Evolutionary conservation across 805 yeast genomes (phyloP), one percentile per base, ranked within the genome.

Genomic region (Vanderwaltozyma yarrowii): DNA sequence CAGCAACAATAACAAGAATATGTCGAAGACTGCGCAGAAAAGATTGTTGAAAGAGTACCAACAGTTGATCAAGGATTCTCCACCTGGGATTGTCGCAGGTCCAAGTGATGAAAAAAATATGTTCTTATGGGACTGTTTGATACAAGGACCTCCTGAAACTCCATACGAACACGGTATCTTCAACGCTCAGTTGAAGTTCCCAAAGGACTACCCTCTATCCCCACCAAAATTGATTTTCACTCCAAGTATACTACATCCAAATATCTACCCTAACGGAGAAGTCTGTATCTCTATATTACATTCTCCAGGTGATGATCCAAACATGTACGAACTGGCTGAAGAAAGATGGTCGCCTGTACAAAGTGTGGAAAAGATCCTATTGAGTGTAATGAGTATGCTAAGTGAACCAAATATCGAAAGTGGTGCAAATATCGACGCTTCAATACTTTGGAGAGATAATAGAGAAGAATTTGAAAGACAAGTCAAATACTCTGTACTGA

Each of bases 331-430:
- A 60, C 64, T 84, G 23, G 95, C 97, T 0, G 94, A 88, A 50
- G 98, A 92, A 63, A 69, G 98, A 47, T 92, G 98, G 98, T 83
- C 94, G 6, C 98, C 98, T 0, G 88, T 92, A 23, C 98, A 92
- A 60, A 83, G 94, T 56, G 88, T 92, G n/a, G 98, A 92, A 63
- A 92, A 92, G 71, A 92, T 92, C 43, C 66, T 92, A 44, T 64
- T 92, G 42, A 81, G 94, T 60, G 97, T 92, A 17, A 76, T 88
- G 71, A 83, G 95, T 52, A 88, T 92, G 96, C 69, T 92, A 43
- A 95, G 96, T 19, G 95, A 92, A 61, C 97, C 98, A 3, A 92
- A 92, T 55, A 80, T 84, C 24, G 96, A 89, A 60, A 82, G 94
- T 51, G 97, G 96, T 10, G 98, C 98, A 35, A 86, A 92, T 52